Evolutionary conservation across 2,329 filamentous ascomycete species (phyloP), one percentile per base, ranked within the genome.

Genomic region (Cylindrodendrum hubeiense): DNA sequence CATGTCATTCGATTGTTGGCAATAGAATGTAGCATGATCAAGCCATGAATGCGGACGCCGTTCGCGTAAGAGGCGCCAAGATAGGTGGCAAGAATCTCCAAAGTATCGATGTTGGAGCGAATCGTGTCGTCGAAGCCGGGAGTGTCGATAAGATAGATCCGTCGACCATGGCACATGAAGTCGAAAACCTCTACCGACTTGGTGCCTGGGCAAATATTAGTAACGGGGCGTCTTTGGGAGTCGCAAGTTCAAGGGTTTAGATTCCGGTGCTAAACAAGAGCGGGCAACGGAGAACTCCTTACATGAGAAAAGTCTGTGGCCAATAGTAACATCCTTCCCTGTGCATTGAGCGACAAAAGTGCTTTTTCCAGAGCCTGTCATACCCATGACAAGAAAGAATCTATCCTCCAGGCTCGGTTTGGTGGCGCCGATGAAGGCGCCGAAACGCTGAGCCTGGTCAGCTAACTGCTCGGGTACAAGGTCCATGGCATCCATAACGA

Each of bases 1-100:
- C 63, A 66, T 19, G 66, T 10, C 44, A 69, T 66, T 1, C 66
- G 67, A 5, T 69, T 69, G 21, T 63, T 52, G 0, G 66, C 59
- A 2, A 69, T 68, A 4, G 67, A 56, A 24, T 68, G 52, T 5
- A 69, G 5, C 1, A 59, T 12, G 15, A 69, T 47, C 2, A 69
- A n/a, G 3, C 67, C 28, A 10, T 30, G 28, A 30, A 30, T 8
- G 8, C 8, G 5, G 28, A 30, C 12, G 8, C 12, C 12, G 28
- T 9, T 30, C 28, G 8, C 8, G 28, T 30, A 30, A 9, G 28
- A 30, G 2, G 8, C 28, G 28, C 8, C 28, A 10, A 30, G 28
- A 8, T 10, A 30, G 8, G 4, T 10, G 12, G 28, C 28, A 9
- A 67, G 51, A 4, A 30, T 30, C 28, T 30, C 28, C 28, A 30